Conservation (phyloP, 345 rosid species). For the Draba incana region DNA sequence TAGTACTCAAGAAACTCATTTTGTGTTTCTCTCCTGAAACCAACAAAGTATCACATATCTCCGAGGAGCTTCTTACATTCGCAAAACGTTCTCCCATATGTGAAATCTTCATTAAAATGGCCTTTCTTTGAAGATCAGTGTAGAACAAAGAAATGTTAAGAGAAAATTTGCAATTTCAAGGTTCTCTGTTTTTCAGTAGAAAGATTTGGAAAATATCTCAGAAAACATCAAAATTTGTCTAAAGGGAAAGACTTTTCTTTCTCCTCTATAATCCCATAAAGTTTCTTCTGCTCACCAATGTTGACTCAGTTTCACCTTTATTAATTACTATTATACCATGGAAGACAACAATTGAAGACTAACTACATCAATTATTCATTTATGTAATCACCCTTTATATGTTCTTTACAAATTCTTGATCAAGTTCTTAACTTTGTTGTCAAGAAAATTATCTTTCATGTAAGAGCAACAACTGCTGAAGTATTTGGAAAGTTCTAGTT, state of each 20-base stretch:
- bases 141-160: no score
- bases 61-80: not conserved
- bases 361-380: not conserved
- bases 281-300: conserved; percentile 19
- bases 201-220: not conserved
- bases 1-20: not conserved
- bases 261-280: not conserved
- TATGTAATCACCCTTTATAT: not conserved
- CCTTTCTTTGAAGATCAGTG: no score
- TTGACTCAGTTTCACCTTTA: conserved; percentile 24
- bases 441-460: not conserved
- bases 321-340: conserved; percentile 14
- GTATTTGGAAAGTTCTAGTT: no score
- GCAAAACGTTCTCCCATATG: no score
- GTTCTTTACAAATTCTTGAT: conserved; percentile 6
- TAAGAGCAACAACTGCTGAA: not conserved
- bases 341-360: conserved; percentile 21
- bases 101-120: no score
- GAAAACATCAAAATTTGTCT: conserved; percentile 1
- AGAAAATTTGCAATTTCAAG: not conserved
- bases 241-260: conserved; percentile 22
- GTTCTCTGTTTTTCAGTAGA: not conserved
- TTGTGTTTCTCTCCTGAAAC: not conserved
- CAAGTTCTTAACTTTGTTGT: conserved; percentile 7
- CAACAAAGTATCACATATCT: not conserved